Conservation (phyloP, 1,139 yeast species). For the Geotrichum klebahnii region DNA sequence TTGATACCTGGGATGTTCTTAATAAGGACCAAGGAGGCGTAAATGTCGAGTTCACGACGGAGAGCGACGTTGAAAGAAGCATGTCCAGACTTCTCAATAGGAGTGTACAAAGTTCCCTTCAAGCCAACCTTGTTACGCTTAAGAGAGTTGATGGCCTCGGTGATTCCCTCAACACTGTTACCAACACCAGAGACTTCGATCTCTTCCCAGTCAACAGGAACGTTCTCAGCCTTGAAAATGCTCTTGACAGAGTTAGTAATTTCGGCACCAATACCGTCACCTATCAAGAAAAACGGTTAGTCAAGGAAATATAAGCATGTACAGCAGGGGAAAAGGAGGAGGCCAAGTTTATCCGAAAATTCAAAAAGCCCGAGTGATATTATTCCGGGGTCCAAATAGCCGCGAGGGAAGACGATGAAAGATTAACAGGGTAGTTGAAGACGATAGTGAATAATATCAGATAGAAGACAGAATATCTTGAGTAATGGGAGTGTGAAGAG, state of each 20-base stretch:
- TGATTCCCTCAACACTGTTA: constrained; percentile 55
- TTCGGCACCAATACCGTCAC: constrained; percentile 96
- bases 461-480: too few relatives aligned
- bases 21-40: constrained; percentile 88
- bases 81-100: constrained; percentile 66
- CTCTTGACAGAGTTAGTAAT: constrained; percentile 90
- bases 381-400: too few relatives aligned
- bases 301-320: too few relatives aligned
- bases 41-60: constrained; percentile 92
- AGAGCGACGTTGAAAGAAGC: constrained; percentile 92
- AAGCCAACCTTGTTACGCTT: constrained; percentile 96
- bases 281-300: constrained; percentile 30
- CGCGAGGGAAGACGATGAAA: background rate
- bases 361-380: too few relatives aligned
- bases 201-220: constrained; percentile 94
- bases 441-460: background rate
- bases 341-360: constrained; percentile 11
- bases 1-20: constrained; percentile 93
- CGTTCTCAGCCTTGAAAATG: constrained; percentile 76
- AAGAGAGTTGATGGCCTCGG: constrained; percentile 84
- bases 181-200: constrained; percentile 81
- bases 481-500: background rate
- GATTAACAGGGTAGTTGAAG: background rate
- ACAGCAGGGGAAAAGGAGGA: constrained; percentile 6
- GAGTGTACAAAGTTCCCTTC: constrained; percentile 93